A percentile compares a stretch with the other conserved stretches of the same genome.
Evolutionary conservation across 1,284 basidiomycete genomes (phyloP).

Genomic region (Calocybe gambosa): DNA sequence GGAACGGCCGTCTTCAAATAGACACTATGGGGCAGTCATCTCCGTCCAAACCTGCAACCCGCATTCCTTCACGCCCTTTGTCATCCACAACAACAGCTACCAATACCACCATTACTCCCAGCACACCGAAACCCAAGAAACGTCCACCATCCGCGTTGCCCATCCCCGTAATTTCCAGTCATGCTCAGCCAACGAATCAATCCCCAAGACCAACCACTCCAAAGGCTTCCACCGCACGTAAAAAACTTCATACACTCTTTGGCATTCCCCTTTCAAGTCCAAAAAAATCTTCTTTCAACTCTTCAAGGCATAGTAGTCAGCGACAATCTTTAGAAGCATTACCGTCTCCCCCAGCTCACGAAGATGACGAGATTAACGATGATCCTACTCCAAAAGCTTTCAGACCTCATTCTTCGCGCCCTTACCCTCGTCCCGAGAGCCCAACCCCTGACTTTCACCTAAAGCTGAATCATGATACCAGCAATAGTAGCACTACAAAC

Average conservation of each 20-base stretch:
- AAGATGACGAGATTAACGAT: conserved; percentile 15
- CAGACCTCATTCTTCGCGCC: conserved; percentile 19
- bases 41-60: conserved; percentile 41
- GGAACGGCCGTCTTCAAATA: conserved; percentile 12
- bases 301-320: conserved; percentile 26
- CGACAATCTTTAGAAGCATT: conserved; percentile 23
- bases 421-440: conserved; percentile 22
- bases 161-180: conserved; percentile 15
- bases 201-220: conserved; percentile 24
- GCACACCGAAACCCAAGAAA: conserved; percentile 37
- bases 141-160: conserved; percentile 23
- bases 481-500: conserved; percentile 14
- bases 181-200: conserved; percentile 6
- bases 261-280: conserved; percentile 38
- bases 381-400: conserved; percentile 25
- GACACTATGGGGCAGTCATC: conserved; percentile 19
- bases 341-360: conserved; percentile 20
- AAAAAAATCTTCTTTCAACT: conserved; percentile 33
- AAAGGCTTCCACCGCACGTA: conserved; percentile 28
- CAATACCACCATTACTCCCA: conserved; percentile 50
- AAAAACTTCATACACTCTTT: conserved; percentile 46
- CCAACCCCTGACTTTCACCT: conserved; percentile 22
- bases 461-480: conserved; percentile 12
- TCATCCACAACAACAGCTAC: conserved; percentile 59
- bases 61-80: conserved; percentile 53